Base-by-base conservation (phyloP, 2,329 filamentous ascomycete genomes). In the Colletotrichum eleusines region DNA sequence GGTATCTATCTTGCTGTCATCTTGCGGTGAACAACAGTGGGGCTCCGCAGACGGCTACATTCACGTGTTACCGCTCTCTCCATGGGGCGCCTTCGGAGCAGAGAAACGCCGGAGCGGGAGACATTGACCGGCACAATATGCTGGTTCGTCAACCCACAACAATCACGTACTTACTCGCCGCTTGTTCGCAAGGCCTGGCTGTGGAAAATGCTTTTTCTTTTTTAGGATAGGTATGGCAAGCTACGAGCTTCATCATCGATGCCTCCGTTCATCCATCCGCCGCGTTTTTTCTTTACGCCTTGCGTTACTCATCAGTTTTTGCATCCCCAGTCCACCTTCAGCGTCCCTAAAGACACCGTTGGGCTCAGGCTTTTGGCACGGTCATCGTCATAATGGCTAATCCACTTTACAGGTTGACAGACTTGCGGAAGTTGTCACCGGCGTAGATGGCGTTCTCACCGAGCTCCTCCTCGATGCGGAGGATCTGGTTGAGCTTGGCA, bases 401-500 rank as follows among this genome's bases (percentile, higher is more conserved):
- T 26, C 26, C 51, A 48, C 38, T 62, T 90, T 94, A 97, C 85
- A 98, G 84, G 87, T 93, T 95, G 79, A 98, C 92, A 74, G 95
- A 86, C 77, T 86, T 94, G 87, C 95, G 93, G 94, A 98, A 99
- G 81, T 94, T 94, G 80, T 88, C 85, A 77, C 96, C 96, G 77
- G 95, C 95, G 82, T 95, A 99, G 85, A 98, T 81, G 77, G 95
- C 96, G 79, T 96, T 92, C 79, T 91, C 89, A 78, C 95, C 95
- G 75, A 99, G 92, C 89, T 99, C 96, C 88, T 99, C 96, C 90
- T 99, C 96, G 78, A 99, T 99, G 81, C 96, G 94, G 81, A 99
- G 93, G 80, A 99, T 97, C 89, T 99, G 96, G 93, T 99, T 99
- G 82, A 99, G 93, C 91, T 99, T 99, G 84, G 96, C 96, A 77